Conservation (phyloP, 106 monocot genomes). For the Dendrobium catenatum region DNA sequence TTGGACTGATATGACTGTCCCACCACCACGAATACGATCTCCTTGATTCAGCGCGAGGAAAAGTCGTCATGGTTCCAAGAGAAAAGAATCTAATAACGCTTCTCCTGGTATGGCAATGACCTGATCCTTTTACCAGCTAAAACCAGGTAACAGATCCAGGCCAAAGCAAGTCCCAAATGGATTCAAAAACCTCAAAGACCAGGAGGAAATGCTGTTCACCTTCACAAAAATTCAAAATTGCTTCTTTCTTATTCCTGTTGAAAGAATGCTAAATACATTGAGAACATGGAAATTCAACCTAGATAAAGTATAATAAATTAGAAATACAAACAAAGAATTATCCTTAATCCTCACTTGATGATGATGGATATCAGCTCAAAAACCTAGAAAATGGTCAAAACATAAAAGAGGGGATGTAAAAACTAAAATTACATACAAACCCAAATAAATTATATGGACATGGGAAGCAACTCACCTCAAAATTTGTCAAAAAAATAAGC, state of each 20-base stretch:
- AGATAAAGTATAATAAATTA: neutral
- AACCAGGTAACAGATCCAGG: conserved; percentile 2
- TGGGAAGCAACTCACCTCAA: neutral
- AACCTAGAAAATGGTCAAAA: neutral
- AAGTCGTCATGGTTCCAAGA: conserved; percentile 32
- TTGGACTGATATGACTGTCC: conserved; percentile 74
- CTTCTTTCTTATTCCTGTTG: neutral
- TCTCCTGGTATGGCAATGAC: no score
- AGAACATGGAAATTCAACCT: neutral
- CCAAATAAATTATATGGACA: neutral
- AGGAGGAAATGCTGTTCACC: neutral
- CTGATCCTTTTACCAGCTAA: neutral
- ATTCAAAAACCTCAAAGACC: neutral
- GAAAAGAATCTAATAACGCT: neutral
- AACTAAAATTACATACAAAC: neutral
- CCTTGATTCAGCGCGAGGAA: conserved; percentile 35
- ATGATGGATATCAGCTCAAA: neutral
- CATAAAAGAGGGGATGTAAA: neutral
- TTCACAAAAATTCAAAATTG: neutral
- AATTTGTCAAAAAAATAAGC: neutral
- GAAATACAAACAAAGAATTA: neutral
- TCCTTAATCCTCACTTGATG: neutral
- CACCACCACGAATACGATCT: conserved; percentile 71
- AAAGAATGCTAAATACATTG: neutral
- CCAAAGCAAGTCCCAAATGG: neutral